phyloP scores from a whole-genome alignment of 2,329 filamentous ascomycete genomes.

The Didymella pinodella region DNA sequence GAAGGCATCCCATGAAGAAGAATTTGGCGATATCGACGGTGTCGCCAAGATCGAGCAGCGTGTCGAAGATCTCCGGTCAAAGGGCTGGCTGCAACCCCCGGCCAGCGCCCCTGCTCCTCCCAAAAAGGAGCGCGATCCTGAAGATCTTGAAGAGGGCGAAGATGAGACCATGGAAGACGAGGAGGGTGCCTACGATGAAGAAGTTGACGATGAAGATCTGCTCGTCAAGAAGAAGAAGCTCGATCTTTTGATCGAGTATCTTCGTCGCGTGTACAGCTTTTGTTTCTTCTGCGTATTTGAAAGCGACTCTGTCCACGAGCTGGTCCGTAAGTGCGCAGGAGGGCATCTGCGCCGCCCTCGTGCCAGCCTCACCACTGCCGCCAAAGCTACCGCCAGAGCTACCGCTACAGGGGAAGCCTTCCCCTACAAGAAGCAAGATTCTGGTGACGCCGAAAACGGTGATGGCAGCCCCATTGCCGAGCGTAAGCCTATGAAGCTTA shows the following conservation, averaged over 20 bases:
- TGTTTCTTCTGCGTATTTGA: slow-evolving; percentile 99
- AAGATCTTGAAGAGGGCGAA: slow-evolving; percentile 78
- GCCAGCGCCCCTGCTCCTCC: slow-evolving; percentile 58
- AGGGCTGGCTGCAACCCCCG: slow-evolving; percentile 77
- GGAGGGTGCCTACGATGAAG: slow-evolving; percentile 73
- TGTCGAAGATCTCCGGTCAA: slow-evolving; percentile 79
- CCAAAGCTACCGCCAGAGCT: slow-evolving; percentile 84
- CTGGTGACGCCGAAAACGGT: slow-evolving; percentile 70
- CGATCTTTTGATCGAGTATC: slow-evolving; percentile 93
- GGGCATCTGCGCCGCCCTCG: slow-evolving; percentile 94
- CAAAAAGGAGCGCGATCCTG: slow-evolving; percentile 69
- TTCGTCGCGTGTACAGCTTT: slow-evolving; percentile 96
- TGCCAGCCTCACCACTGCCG: slow-evolving; percentile 81
- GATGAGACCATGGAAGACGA: slow-evolving; percentile 68
- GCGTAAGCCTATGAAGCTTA: slow-evolving; percentile 70
- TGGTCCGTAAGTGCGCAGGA: slow-evolving; percentile 93
- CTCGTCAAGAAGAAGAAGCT: slow-evolving; percentile 95
- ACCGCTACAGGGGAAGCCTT: slow-evolving; percentile 85
- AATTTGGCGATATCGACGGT: slow-evolving; percentile 62
- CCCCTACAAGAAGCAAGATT: slow-evolving; percentile 79
- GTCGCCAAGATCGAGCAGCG: slow-evolving; percentile 83
- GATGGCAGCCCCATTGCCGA: slow-evolving; percentile 74
- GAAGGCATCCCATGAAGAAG: slow-evolving; percentile 68
- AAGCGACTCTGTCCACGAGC: slow-evolving; percentile 94
- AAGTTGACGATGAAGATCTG: slow-evolving; percentile 88